Conservation (phyloP, 1,284 basidiomycete genomes). For the Microbotryum intermedium region DNA sequence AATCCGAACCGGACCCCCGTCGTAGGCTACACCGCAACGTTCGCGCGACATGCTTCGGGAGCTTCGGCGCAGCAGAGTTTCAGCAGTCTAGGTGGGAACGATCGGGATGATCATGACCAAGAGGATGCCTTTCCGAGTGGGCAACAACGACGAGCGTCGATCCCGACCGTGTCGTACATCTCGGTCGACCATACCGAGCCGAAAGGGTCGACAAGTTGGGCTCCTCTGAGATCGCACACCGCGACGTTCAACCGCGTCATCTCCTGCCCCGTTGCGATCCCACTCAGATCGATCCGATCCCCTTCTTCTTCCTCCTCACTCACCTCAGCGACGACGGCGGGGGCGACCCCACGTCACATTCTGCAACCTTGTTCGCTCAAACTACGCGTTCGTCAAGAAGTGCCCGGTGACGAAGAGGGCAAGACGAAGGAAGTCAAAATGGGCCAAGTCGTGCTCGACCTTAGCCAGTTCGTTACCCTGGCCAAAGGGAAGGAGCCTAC, state of each 20-base stretch:
- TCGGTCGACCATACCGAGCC: conserved; percentile 17
- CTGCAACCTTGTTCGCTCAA: conserved; percentile 27
- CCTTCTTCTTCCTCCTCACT: not conserved
- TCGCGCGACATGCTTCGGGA: not conserved
- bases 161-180: not conserved
- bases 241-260: conserved; percentile 28
- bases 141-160: not conserved
- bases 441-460: conserved; percentile 30
- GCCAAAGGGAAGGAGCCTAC: not conserved
- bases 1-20: conserved; percentile 16
- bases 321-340: not conserved
- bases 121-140: not conserved
- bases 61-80: too few species aligned
- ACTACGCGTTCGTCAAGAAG: conserved; percentile 28
- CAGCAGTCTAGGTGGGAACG: too few species aligned
- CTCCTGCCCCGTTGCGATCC: conserved; percentile 30
- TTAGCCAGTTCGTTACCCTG: conserved; percentile 30
- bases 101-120: too few species aligned
- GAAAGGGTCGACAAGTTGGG: conserved; percentile 24
- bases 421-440: conserved; percentile 26
- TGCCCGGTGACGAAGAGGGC: conserved; percentile 19
- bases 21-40: not conserved
- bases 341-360: conserved; percentile 5
- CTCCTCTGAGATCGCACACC: conserved; percentile 23
- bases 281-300: conserved; percentile 8